Evolutionary conservation across 1,284 basidiomycete species (phyloP).

Genomic region (Marasmius tenuissimus): DNA sequence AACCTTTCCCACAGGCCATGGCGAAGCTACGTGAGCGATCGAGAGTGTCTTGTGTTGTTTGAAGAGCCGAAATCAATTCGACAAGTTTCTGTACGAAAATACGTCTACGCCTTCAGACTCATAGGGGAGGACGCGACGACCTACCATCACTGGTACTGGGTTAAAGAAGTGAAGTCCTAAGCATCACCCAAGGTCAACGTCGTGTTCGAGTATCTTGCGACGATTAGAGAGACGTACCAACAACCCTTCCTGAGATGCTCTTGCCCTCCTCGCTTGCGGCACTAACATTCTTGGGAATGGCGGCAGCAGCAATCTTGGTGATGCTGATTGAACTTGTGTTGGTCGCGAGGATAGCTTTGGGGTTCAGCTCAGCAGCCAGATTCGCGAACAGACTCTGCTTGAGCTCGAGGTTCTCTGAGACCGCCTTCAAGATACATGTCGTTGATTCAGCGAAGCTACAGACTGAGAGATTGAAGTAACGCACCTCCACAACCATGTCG

Average conservation of each 20-base stretch:
- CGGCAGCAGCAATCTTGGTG: slow-evolving; percentile 87
- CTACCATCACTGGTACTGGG: slow-evolving; percentile 90
- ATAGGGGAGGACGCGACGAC: slow-evolving; percentile 17
- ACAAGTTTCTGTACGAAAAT: slow-evolving; percentile 72
- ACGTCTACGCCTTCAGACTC: too few species aligned
- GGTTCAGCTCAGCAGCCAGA: slow-evolving; percentile 68
- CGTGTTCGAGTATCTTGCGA: too few species aligned
- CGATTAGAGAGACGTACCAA: slow-evolving; percentile 32
- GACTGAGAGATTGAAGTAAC: slow-evolving; percentile 1
- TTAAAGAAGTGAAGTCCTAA: slow-evolving; percentile 89
- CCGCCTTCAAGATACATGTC: slow-evolving; percentile 56
- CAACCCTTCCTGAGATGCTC: slow-evolving; percentile 66
- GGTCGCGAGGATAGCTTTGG: slow-evolving; percentile 82
- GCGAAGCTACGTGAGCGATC: slow-evolving; percentile 84
- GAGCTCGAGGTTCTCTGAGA: slow-evolving; percentile 81
- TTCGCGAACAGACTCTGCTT: slow-evolving; percentile 81
- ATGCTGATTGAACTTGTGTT: slow-evolving; percentile 96
- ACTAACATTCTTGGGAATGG: slow-evolving; percentile 55
- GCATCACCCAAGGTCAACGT: too few species aligned
- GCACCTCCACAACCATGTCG: slow-evolving; percentile 82
- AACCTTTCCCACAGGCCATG: slow-evolving; percentile 87
- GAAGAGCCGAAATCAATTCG: slow-evolving; percentile 90
- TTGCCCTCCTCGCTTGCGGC: slow-evolving; percentile 64
- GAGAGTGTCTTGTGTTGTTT: slow-evolving; percentile 81
- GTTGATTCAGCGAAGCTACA: neutral